A percentile compares a stretch with the other conserved stretches of the same genome.
Evolutionary conservation across 1,284 basidiomycete species (phyloP).

Genomic region (Ganoderma multipileum): DNA sequence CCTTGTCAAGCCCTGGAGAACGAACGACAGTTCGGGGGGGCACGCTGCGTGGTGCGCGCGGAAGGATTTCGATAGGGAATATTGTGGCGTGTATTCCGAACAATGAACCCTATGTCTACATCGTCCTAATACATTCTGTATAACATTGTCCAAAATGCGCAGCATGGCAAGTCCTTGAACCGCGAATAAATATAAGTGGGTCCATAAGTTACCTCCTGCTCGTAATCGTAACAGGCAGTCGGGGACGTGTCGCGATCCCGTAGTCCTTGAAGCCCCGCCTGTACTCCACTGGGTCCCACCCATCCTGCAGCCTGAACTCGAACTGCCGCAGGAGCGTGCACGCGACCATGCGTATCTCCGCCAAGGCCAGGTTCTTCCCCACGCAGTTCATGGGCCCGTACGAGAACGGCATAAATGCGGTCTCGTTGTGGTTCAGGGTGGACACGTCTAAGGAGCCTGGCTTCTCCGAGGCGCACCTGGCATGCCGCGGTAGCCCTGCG

Average conservation of each 20-base stretch:
- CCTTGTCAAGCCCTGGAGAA: not conserved
- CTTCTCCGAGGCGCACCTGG: not conserved
- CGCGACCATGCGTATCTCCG: constrained; percentile 24
- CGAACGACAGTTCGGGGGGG: not conserved
- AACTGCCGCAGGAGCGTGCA: constrained; percentile 11
- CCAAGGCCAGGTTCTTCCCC: constrained; percentile 39
- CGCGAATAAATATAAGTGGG: not conserved
- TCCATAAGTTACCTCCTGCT: not conserved
- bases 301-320: constrained; percentile 4
- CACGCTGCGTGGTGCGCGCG: too few species aligned
- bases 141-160: not conserved
- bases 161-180: not conserved
- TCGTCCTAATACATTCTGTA: not conserved
- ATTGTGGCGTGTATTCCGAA: not conserved
- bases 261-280: constrained; percentile 3
- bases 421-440: constrained; percentile 28
- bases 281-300: not conserved
- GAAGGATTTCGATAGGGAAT: not conserved
- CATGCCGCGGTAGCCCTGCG: not conserved
- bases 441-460: not conserved
- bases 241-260: not conserved
- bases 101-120: not conserved
- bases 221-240: not conserved
- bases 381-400: constrained; percentile 39
- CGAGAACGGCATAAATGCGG: constrained; percentile 39